Percentiles rank a stretch among this genome's conserved stretches.
Conservation (phyloP, 108 stramenopile species). For the Aurantiochytrium sp. region DNA sequence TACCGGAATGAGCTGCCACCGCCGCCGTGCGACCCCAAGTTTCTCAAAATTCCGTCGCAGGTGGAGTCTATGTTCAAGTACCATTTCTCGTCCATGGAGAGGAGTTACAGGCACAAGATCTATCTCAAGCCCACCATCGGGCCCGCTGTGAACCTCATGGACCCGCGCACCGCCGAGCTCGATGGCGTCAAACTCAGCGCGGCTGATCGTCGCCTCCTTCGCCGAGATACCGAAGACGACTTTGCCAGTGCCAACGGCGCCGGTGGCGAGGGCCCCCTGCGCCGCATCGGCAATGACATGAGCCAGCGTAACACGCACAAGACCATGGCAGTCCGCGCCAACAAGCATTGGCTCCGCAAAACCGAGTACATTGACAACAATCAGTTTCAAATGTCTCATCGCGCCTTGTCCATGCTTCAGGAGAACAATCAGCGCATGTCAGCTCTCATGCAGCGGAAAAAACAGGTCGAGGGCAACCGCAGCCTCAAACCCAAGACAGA, state of each 20-base stretch:
- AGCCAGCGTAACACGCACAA: not conserved
- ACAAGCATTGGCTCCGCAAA: conserved; percentile 13
- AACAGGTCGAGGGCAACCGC: not conserved
- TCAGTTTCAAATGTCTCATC: not conserved
- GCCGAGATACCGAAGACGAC: not conserved
- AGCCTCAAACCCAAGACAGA: not conserved
- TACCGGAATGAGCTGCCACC: not conserved
- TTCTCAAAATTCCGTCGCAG: not conserved
- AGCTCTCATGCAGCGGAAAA: not conserved
- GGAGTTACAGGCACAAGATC: not conserved
- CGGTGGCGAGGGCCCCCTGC: not conserved
- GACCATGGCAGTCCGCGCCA: not conserved
- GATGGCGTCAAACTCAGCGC: not conserved
- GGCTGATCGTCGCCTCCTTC: not conserved
- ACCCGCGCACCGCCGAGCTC: not conserved
- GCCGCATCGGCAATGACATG: not conserved
- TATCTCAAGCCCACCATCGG: not conserved
- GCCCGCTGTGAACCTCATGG: not conserved
- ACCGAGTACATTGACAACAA: conserved; percentile 19
- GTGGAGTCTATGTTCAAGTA: not conserved
- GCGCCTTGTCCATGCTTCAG: not conserved
- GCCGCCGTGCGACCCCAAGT: not conserved
- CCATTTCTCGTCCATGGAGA: conserved; percentile 8
- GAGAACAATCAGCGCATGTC: not conserved
- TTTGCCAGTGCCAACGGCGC: not conserved